Percentiles rank a stretch among this genome's conserved stretches.
These are phyloP conservation scores for Ceratocystis ficicola DNA, from an alignment of 2,329 filamentous ascomycete genomes.

Conservation along the genomic window DNA sequence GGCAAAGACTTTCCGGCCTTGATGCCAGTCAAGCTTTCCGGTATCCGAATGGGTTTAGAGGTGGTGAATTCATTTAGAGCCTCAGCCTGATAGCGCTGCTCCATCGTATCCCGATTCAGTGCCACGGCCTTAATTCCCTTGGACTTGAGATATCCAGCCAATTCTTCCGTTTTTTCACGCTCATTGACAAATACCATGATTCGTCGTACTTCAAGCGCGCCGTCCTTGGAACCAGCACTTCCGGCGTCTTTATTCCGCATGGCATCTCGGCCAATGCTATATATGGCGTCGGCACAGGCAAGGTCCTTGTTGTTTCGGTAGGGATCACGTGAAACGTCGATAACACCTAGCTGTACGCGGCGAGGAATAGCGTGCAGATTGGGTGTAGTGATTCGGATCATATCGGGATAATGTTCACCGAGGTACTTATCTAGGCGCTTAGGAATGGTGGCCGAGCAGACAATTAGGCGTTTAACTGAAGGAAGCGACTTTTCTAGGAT, in stretches of 20 bases:
- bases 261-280: conserved; percentile 74
- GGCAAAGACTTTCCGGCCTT: conserved; percentile 42
- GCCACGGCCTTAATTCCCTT: conserved; percentile 86
- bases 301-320: conserved; percentile 88
- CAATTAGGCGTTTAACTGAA: conserved; percentile 71
- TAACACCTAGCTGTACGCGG: conserved; percentile 82
- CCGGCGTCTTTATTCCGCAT: conserved; percentile 41
- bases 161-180: conserved; percentile 71
- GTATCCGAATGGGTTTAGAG: conserved; percentile 30
- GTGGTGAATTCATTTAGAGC: conserved; percentile 64
- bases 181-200: conserved; percentile 96
- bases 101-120: conserved; percentile 70
- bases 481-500: conserved; percentile 74
- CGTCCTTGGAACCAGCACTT: conserved; percentile 26
- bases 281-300: conserved; percentile 89
- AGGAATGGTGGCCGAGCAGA: conserved; percentile 95
- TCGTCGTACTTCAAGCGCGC: conserved; percentile 54
- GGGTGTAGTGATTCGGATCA: conserved; percentile 78
- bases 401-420: conserved; percentile 67
- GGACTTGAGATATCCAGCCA: conserved; percentile 63
- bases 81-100: conserved; percentile 58
- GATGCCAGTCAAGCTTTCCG: conserved; percentile 32
- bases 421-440: conserved; percentile 76
- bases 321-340: conserved; percentile 83
- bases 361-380: conserved; percentile 94